Evolutionary conservation across 495 filamentous ascomycete genomes (phyloP), one percentile per base, ranked within the genome.

Genomic region (Geopyxis carbonaria): DNA sequence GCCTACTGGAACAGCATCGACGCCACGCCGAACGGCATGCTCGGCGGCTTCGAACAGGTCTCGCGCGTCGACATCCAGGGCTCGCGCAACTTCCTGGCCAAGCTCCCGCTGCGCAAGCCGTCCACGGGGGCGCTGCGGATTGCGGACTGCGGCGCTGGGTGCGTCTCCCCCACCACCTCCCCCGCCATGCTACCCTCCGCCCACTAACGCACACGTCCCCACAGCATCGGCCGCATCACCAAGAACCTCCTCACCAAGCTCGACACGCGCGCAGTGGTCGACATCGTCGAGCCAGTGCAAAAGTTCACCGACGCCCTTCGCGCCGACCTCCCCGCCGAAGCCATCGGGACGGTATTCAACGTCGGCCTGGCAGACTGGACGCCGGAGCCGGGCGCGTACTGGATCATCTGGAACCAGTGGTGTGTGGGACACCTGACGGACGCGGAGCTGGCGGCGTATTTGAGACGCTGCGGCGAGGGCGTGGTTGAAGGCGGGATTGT

Each of bases 361-460:
- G 52, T 75, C 6, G 80, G 84, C 2, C 61, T 93, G 2, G 76
- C 93, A 60, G 59, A 70, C 25, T 93, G 83, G 83, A 43, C 46
- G 34, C 80, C 78, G 0, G 49, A 53, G 8, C 57, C 63, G 4
- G 65, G 61, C 19, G 59, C 56, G 31, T 78, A 80, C 45, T 68
- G 61, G 41, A 33, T 66, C 27, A 64, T 85, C 40, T 73, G 69
- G 70, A 55, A 50, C 33, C 87, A 94, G 59, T 93, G 85, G 85
- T 94, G 85, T 60, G 59, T 91, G n/a, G 81, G 83, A 11, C 78
- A 93, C 55, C 59, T 94, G 37, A 86, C 73, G n/a, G 87, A 93
- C 60, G 51, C 50, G 25, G 73, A 92, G 58, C 56, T 94, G 15
- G 68, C 74, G 15, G 64, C 55, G 10, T 92, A 76, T 43, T 58